Evolutionary conservation across 805 yeast genomes (phyloP).

Genomic region (Starmerella riodocensis): DNA sequence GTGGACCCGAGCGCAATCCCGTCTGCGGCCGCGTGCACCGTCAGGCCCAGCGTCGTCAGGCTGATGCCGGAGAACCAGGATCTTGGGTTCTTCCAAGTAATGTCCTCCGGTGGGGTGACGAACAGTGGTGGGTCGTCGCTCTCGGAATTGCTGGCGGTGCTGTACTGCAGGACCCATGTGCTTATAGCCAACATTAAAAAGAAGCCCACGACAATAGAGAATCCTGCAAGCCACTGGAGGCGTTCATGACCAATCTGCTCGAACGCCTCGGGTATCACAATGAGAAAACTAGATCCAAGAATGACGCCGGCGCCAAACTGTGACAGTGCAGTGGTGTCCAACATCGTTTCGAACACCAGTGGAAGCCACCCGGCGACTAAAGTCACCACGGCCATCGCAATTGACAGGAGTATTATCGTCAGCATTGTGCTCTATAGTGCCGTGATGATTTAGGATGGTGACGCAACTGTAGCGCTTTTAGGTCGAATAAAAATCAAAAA

Average conservation of each 20-base stretch:
- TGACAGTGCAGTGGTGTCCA: slow-evolving; percentile 27
- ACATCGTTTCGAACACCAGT: slow-evolving; percentile 5
- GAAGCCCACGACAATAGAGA: slow-evolving; percentile 41
- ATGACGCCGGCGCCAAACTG: slow-evolving; percentile 47
- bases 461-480: too few relatives aligned
- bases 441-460: too few relatives aligned
- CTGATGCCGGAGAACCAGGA: slow-evolving; percentile 21
- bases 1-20: slow-evolving; percentile 63
- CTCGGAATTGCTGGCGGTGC: neutral
- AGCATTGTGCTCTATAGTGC: too few relatives aligned
- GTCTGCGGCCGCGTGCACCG: slow-evolving; percentile 57
- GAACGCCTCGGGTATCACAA: slow-evolving; percentile 57
- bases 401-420: slow-evolving; percentile 16
- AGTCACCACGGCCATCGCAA: slow-evolving; percentile 19
- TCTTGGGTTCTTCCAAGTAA: slow-evolving; percentile 4
- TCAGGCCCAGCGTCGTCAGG: slow-evolving; percentile 46
- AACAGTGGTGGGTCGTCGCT: neutral
- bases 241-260: slow-evolving; percentile 28
- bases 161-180: slow-evolving; percentile 24
- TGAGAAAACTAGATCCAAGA: slow-evolving; percentile 44
- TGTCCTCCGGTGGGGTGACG: neutral
- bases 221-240: slow-evolving; percentile 13
- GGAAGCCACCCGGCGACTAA: slow-evolving; percentile 22
- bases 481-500: too few relatives aligned
- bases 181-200: slow-evolving; percentile 41